A percentile compares a stretch with the other conserved stretches of the same genome.
Conservation (phyloP, 2,329 filamentous ascomycete species). For the Talaromyces amestolkiae region DNA sequence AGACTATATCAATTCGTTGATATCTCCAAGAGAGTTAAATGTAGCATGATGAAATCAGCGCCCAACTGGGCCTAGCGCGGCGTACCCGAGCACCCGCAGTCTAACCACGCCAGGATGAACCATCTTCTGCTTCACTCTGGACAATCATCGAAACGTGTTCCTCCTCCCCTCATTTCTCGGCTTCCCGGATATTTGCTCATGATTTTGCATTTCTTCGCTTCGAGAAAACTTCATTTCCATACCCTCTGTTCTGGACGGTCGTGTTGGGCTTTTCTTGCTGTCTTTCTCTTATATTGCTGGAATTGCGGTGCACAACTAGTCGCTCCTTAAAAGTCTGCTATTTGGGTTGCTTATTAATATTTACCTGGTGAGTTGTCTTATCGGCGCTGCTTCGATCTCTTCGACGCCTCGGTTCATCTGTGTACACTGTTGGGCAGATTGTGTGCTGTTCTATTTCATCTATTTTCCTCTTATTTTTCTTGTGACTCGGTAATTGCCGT, state of each 20-base stretch:
- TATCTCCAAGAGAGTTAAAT: background rate
- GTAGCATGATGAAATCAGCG: constrained; percentile 2
- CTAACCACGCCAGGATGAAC: constrained; percentile 9
- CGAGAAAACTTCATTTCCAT: background rate
- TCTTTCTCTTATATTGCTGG: constrained; percentile 5
- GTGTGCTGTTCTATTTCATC: background rate
- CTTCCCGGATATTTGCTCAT: background rate
- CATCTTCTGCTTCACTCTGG: constrained; percentile 20
- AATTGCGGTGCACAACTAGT: constrained; percentile 10
- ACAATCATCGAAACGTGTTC: constrained; percentile 10
- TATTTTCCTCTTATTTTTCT: background rate
- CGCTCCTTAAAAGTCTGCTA: constrained; percentile 25
- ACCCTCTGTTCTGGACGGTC: constrained; percentile 1
- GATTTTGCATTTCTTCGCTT: constrained; percentile 3
- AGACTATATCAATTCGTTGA: background rate
- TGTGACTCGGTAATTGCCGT: background rate
- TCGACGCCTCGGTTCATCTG: background rate
- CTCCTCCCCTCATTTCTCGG: constrained; percentile 10
- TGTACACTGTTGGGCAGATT: background rate
- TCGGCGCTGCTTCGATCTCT: background rate
- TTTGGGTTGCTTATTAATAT: constrained; percentile 22
- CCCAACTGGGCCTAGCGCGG: constrained; percentile 21
- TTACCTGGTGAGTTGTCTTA: constrained; percentile 21
- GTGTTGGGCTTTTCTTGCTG: background rate
- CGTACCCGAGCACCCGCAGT: constrained; percentile 17